Evolutionary conservation across 2,329 filamentous ascomycete genomes (phyloP), one percentile per base, ranked within the genome.

Genomic region (Blumeriella jaapii): DNA sequence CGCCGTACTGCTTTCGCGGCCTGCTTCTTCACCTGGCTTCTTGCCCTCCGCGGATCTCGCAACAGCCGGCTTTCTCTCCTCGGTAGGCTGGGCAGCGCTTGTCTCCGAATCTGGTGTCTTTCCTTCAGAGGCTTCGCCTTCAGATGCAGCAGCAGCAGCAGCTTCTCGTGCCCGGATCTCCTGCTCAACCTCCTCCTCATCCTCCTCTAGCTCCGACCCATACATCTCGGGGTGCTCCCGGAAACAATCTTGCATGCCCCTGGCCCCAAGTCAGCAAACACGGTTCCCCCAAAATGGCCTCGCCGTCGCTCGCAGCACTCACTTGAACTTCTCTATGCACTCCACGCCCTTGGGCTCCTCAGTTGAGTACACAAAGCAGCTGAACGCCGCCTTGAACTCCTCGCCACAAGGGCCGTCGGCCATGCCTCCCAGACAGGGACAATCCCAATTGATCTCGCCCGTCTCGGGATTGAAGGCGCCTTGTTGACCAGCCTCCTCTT

Each of bases 391-490:
- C 66, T 80, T 86, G 71, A 98, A 98, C 55, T 96, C 78, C 57
- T 93, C 84, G 30, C 91, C 91, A 57, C 91, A 98, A 35, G 91
- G 91, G 0, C 91, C 91, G 55, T 94, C 65, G 6, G 91, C 91
- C 91, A 98, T 98, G 34, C 91, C 91, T 31, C 91, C 91, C 20
- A 98, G 66, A 59, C 91, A 98, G 11, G 91, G 91, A 61, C 91
- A 98, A 59, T 96, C 91, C 91, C 91, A 98, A 69, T 98, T 98
- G 63, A 98, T 98, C 70, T 98, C 91, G 50, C 91, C 91, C 7
- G 91, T 98, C 65, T 96, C 91, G 2, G 87, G 86, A 61, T 98
- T 93, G 66, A 96, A 98, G 1, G 91, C 91, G 37, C 85, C 91
- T 61, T 96, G 78, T 56, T 89, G 78, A 42, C 65, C 72, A 5